Evolutionary conservation across 371 early-diverging fungal species (phyloP).

Genomic region (Mucor sp.): DNA sequence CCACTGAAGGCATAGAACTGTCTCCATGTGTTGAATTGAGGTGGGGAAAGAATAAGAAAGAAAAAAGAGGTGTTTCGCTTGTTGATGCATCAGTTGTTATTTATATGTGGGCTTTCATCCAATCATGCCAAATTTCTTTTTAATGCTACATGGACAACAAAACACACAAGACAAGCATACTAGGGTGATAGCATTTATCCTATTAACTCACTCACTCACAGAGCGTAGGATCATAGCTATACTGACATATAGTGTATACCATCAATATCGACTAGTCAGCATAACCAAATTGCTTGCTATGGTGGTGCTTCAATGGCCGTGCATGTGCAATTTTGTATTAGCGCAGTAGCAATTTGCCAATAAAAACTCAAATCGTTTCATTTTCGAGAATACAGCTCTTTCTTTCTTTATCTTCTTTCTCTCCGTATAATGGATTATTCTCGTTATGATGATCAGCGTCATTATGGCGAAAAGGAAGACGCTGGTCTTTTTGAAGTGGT

Average conservation of each 20-base stretch:
- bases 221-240: too few relatives aligned
- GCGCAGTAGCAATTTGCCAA: background rate
- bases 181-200: too few relatives aligned
- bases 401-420: background rate
- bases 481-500: conserved; percentile 29
- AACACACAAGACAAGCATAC: too few relatives aligned
- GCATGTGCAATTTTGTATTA: background rate
- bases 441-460: conserved; percentile 12
- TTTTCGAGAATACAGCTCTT: background rate
- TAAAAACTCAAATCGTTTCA: conserved; percentile 1
- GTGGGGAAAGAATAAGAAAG: background rate
- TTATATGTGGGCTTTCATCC: background rate
- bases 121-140: too few relatives aligned
- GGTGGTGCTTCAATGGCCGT: background rate
- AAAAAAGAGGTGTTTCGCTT: background rate
- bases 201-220: too few relatives aligned
- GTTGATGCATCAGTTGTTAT: background rate
- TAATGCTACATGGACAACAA: too few relatives aligned
- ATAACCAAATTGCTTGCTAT: too few relatives aligned
- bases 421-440: conserved; percentile 13
- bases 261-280: too few relatives aligned
- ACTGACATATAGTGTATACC: too few relatives aligned
- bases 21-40: conserved; percentile 12
- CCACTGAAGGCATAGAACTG: conserved; percentile 51
- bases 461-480: conserved; percentile 14